Evolutionary conservation across 805 yeast species (phyloP), one percentile per base, ranked within the genome.

Genomic region (Peterozyma toletana): DNA sequence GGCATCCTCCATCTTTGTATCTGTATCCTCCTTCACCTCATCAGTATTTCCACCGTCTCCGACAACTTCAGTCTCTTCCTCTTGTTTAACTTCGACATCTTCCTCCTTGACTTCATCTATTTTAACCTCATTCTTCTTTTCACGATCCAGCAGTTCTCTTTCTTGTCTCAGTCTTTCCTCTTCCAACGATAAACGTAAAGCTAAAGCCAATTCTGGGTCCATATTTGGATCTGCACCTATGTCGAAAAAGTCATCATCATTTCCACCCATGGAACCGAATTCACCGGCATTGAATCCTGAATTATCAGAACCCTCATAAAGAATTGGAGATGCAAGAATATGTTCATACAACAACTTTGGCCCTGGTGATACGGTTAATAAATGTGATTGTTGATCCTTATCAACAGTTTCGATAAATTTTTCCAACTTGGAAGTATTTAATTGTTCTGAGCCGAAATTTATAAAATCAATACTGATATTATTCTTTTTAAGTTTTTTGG

Each of bases 121-220:
- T 37, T 38, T 31, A 11, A 13, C 14, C 14, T 31, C 34, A 64
- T 66, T 49, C 61, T 63, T 36, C 60, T 63, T 50, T 31, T 31
- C 34, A 9, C 34, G 34, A 34, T 66, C 71, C 3, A 61, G 60
- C 30, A 77, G 71, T 53, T 79, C 81, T 58, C 90, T 76, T 51
- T 86, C 96, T 59, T 88, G 96, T 67, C 98, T 80, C 41, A 86
- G 83, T 55, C 83, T 86, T 60, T 91, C 98, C 59, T 93, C 99
- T 59, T 93, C 98, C 56, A 93, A 71, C 0, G 98, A 91, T 63
- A 93, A 71, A 59, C 98, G 80, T 56, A 93, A 76, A 1, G 98
- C 99, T 71, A 93, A 73, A 0, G 98, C 99, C 59, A 93, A 77
- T 64, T 93, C 99, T 30, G 98, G 98, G 56, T 93, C 99, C 80